Percentiles rank a stretch among this genome's conserved stretches.
Conservation (phyloP, 2,329 filamentous ascomycete genomes). For the Colletotrichum gloeosporioides region DNA sequence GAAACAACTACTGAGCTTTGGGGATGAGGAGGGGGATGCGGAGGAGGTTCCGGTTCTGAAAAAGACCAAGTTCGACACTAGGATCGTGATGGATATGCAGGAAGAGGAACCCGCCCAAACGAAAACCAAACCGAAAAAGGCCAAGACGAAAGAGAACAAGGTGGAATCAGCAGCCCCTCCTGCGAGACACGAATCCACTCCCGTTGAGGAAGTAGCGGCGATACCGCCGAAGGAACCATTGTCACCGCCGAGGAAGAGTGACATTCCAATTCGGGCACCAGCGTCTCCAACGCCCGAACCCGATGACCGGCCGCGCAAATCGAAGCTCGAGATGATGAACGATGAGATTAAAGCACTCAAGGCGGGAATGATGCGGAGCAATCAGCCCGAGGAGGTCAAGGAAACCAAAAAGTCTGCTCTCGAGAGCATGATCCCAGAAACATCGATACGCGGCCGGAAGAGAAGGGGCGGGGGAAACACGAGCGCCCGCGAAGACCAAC, state of each 20-base stretch:
- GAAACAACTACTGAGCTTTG: constrained; percentile 82
- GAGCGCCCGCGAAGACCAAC: constrained; percentile 62
- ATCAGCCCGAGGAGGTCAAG: constrained; percentile 53
- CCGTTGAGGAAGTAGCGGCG: constrained; percentile 19
- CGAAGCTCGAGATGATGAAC: constrained; percentile 72
- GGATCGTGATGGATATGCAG: constrained; percentile 68
- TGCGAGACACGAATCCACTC: neutral
- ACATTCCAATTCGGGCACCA: neutral
- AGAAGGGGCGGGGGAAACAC: constrained; percentile 63
- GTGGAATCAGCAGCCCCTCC: neutral
- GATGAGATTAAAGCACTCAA: constrained; percentile 83
- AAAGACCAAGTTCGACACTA: constrained; percentile 80
- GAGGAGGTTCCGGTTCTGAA: constrained; percentile 67
- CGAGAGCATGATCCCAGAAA: constrained; percentile 77
- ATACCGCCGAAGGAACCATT: constrained; percentile 27
- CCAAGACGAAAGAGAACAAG: constrained; percentile 33
- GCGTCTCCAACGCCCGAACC: constrained; percentile 40
- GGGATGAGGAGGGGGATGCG: constrained; percentile 68
- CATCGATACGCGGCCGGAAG: constrained; percentile 74
- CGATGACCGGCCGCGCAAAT: constrained; percentile 42
- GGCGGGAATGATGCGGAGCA: constrained; percentile 77
- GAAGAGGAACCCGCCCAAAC: constrained; percentile 39
- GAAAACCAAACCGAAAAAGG: constrained; percentile 34
- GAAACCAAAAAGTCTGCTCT: constrained; percentile 71
- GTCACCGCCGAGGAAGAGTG: neutral